Percentiles rank a stretch among this genome's conserved stretches.
Conservation (phyloP, 2,329 filamentous ascomycete genomes). For the Ophiostoma ulmi region DNA sequence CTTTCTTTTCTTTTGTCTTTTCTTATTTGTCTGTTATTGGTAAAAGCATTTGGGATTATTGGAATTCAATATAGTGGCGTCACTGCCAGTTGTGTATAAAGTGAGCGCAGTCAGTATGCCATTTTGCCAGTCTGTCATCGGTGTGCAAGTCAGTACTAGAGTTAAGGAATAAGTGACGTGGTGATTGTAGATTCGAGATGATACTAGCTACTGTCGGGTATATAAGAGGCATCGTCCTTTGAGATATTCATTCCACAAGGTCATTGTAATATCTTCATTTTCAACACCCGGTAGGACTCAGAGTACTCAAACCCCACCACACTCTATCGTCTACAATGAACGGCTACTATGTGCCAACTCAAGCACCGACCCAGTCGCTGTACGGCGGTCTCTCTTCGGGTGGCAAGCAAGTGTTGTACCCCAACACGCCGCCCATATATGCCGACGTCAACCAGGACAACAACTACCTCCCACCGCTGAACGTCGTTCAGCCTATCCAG, state of each 20-base stretch:
- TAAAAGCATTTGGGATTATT: conserved; percentile 14
- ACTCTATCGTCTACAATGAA: not conserved
- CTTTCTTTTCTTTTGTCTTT: conserved; percentile 5
- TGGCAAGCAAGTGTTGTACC: not conserved
- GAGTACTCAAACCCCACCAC: not conserved
- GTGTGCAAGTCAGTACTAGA: not conserved
- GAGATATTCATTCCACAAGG: too few relatives aligned
- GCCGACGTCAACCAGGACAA: not conserved
- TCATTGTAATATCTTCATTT: too few relatives aligned
- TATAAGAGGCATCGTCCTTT: not conserved
- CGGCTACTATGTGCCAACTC: not conserved
- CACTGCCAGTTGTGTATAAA: not conserved
- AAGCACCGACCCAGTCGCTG: not conserved
- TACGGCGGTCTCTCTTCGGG: not conserved
- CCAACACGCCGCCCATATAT: not conserved
- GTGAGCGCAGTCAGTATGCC: too few relatives aligned
- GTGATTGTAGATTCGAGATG: not conserved
- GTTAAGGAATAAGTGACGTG: not conserved
- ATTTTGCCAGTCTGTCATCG: not conserved
- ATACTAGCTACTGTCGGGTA: not conserved
- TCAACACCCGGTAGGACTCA: not conserved
- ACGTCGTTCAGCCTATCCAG: not conserved
- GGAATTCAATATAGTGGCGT: conserved; percentile 11
- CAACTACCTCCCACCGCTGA: not conserved
- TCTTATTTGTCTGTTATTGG: not conserved